phyloP scores from a whole-genome alignment of 208 protist species.

The Dictyostelium gargantuum region DNA sequence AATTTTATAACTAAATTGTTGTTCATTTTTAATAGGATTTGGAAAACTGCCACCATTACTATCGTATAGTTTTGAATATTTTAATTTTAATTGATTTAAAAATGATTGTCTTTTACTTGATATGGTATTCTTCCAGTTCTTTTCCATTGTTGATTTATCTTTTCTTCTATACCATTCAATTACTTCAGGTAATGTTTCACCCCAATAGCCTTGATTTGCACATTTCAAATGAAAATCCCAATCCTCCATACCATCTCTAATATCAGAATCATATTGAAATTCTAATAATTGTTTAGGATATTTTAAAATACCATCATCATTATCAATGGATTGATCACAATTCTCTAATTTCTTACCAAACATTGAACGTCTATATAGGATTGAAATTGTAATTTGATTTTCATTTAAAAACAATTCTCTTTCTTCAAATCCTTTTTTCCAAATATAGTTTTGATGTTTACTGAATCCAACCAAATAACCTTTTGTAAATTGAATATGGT shows the following conservation, averaged over 20 bases:
- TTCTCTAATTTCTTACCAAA: neutral
- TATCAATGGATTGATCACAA: neutral
- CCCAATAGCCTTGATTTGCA: neutral
- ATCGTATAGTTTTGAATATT: slow-evolving; percentile 23
- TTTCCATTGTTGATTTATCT: neutral
- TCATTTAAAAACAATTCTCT: neutral
- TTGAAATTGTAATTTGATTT: slow-evolving; percentile 17
- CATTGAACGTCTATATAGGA: neutral
- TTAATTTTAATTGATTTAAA: neutral
- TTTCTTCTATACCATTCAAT: slow-evolving; percentile 55
- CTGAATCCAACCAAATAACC: slow-evolving; percentile 17
- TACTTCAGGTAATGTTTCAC: slow-evolving; percentile 45
- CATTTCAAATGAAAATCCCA: slow-evolving; percentile 46
- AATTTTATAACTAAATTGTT: neutral
- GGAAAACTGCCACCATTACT: neutral
- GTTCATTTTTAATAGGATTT: neutral
- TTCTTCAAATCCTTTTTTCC: slow-evolving; percentile 24
- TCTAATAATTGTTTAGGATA: neutral
- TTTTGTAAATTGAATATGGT: slow-evolving; percentile 16
- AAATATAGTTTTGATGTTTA: neutral
- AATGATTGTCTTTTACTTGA: neutral
- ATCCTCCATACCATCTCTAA: slow-evolving; percentile 49
- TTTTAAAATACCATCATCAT: neutral
- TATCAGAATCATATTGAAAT: neutral
- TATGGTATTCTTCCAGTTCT: neutral